These are phyloP conservation scores for Phytopythium litorale DNA, from an alignment of 352 stramenopile species.

Conservation along the genomic window DNA sequence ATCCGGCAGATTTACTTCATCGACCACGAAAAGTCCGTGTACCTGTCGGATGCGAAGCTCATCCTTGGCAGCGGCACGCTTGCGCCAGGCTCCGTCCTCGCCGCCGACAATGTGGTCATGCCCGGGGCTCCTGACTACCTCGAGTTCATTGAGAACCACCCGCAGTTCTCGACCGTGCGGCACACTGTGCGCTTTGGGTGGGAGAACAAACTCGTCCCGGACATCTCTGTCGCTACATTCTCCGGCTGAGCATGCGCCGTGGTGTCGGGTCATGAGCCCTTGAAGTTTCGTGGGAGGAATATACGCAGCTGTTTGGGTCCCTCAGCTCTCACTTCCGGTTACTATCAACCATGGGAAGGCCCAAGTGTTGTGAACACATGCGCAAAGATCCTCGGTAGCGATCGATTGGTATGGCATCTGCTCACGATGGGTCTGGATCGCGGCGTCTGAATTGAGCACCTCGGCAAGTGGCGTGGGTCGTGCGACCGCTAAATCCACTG, in stretches of 20 bases:
- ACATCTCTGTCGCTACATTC: constrained; percentile 27
- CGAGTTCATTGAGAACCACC: constrained; percentile 32
- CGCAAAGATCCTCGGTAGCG: too few species aligned
- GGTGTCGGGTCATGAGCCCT: too few species aligned
- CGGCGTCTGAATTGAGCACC: too few species aligned
- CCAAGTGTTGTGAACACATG: too few species aligned
- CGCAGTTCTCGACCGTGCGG: constrained; percentile 29
- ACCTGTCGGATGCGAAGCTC: constrained; percentile 40
- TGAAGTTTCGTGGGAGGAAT: too few species aligned
- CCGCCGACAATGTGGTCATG: constrained; percentile 42
- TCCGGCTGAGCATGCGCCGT: neutral
- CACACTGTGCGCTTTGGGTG: constrained; percentile 15
- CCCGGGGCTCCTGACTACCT: constrained; percentile 42
- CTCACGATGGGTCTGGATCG: too few species aligned
- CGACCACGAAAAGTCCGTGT: constrained; percentile 45
- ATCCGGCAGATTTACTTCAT: constrained; percentile 37
- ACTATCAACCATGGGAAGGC: too few species aligned
- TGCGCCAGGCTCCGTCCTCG: constrained; percentile 27
- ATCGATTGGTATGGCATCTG: too few species aligned
- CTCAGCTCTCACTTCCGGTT: too few species aligned
- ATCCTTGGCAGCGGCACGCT: constrained; percentile 38
- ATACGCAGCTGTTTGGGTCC: too few species aligned
- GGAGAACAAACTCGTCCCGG: constrained; percentile 12
- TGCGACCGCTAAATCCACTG: too few species aligned
- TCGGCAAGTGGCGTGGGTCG: too few species aligned